phyloP scores from a whole-genome alignment of 2,329 filamentous ascomycete genomes.

The Nannizzia gypsea region DNA sequence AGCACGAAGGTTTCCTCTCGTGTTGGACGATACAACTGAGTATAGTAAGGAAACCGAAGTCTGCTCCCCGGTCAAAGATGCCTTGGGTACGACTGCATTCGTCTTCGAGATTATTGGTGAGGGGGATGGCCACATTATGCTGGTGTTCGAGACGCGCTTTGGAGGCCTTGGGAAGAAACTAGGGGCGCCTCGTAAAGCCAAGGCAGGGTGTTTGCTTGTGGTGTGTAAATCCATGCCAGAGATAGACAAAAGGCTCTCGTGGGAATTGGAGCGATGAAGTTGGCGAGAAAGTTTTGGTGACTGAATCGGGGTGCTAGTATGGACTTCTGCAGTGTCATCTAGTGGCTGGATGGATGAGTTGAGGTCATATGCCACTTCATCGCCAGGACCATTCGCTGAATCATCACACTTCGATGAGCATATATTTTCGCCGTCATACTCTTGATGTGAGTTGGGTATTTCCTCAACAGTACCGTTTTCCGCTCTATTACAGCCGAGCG shows the following conservation, averaged over 20 bases:
- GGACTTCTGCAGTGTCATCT: not conserved
- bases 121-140: constrained; percentile 30
- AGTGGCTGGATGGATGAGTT: not conserved
- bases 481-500: not conserved
- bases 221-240: constrained; percentile 84
- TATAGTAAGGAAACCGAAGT: constrained; percentile 27
- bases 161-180: constrained; percentile 25
- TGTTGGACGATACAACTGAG: constrained; percentile 24
- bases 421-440: no score
- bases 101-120: constrained; percentile 29
- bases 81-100: constrained; percentile 26
- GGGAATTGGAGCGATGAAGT: constrained; percentile 57
- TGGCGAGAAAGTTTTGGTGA: constrained; percentile 27
- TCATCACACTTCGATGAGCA: not conserved
- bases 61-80: constrained; percentile 13
- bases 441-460: not conserved
- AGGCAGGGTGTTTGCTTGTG: constrained; percentile 53
- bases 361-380: not conserved
- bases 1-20: constrained; percentile 11
- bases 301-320: not conserved
- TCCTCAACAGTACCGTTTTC: not conserved
- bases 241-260: constrained; percentile 81
- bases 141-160: constrained; percentile 36
- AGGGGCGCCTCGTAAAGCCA: constrained; percentile 41
- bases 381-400: no score